Base-by-base conservation (phyloP, 805 yeast species). In the Zygoascus bituminiphila region DNA sequence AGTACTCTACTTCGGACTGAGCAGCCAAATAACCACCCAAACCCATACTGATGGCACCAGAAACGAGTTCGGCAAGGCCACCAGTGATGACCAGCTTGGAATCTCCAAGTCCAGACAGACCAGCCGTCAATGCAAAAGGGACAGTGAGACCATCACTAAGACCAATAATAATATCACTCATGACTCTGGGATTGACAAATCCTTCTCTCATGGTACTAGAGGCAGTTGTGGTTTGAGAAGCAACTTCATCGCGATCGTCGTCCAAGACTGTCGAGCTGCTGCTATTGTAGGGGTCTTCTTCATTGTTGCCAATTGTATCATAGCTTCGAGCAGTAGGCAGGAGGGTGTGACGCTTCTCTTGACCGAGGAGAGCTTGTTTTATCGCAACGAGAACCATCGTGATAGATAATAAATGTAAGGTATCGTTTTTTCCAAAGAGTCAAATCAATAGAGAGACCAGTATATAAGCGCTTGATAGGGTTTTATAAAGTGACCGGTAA, bases 81-180 rank as follows among this genome's bases (percentile, higher is more conserved):
- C 98, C 98, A 23, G 98, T 88, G 52, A 91, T 88, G 45, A 91
- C 98, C 54, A 91, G 76, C 64, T 78, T 84, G 15, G 96, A 72
- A 64, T 87, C 85, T 46, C 98, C 98, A 46, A 91, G 75, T 1
- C 94, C 82, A 1, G 95, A 84, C 48, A 91, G 75, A 44, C 98
- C 98, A 0, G 98, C 98, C 1, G 98, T 93, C 57, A 93, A 75
- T 1, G 98, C 98, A 73, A 91, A 91, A n/a, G 98, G 98, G 37
- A 91, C 98, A 0, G 98, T 91, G 55, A 91, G 75, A 4, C 98
- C 98, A 64, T 91, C 98, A 31, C 93, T 82, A 45, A 91, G 76
- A 4, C 98, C 98, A 61, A 91, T 91, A 56, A 91, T 88, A 48
- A 86, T 75, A 65, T 91, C 98, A 42, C 93, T 82, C 83, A 91